These are phyloP conservation scores for Exophiala bonariae DNA, from an alignment of 2,329 filamentous ascomycete genomes.

Conservation along the genomic window DNA sequence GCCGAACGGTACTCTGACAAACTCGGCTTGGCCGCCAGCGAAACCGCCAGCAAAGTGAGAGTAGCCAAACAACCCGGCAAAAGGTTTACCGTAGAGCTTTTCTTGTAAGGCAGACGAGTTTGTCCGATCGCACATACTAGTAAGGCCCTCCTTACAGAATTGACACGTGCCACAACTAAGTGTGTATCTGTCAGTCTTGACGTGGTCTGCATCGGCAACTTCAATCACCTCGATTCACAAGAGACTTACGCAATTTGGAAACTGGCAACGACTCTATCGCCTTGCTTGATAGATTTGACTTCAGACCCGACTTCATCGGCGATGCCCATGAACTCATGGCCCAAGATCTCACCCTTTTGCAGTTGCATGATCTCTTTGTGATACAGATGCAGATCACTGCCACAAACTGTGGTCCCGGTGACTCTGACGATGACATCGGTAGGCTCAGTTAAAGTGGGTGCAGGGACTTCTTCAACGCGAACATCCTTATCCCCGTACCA, in stretches of 20 bases:
- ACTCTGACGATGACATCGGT: constrained; percentile 57
- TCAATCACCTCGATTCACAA: background rate
- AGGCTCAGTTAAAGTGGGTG: constrained; percentile 46
- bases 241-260: constrained; percentile 70
- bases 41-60: constrained; percentile 78
- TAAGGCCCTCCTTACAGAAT: constrained; percentile 75
- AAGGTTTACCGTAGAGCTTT: constrained; percentile 74
- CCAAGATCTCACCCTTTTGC: constrained; percentile 54
- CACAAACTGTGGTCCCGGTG: constrained; percentile 32
- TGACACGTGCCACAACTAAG: constrained; percentile 56
- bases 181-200: constrained; percentile 3
- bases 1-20: constrained; percentile 74
- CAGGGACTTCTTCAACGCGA: constrained; percentile 52
- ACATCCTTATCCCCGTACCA: constrained; percentile 59
- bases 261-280: constrained; percentile 50
- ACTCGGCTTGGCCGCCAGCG: constrained; percentile 83
- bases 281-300: constrained; percentile 11
- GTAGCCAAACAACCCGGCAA: constrained; percentile 71
- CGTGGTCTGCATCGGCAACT: background rate
- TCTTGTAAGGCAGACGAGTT: constrained; percentile 70
- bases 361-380: constrained; percentile 55
- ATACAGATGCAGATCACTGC: constrained; percentile 15
- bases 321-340: constrained; percentile 17
- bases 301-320: constrained; percentile 15
- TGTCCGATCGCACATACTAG: constrained; percentile 47